Conservation (phyloP, 768 basidiomycete genomes). For the Lentinus brumalis region DNA sequence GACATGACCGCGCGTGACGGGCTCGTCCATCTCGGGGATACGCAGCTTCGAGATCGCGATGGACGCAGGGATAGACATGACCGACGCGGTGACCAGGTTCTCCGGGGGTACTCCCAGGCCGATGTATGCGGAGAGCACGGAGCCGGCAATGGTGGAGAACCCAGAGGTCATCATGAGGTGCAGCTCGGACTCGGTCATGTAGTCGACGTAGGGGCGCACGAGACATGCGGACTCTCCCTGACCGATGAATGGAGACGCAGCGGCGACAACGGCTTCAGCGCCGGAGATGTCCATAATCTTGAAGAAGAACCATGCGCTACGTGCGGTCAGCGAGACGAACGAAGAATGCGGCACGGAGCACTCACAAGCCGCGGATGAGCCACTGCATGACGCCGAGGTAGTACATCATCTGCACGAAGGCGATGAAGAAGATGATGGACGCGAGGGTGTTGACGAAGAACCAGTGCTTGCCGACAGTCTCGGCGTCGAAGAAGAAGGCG, state of each 20-base stretch:
- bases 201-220: conserved; percentile 79
- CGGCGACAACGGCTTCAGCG: conserved; percentile 90
- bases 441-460: conserved; percentile 82
- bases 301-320: conserved; percentile 90
- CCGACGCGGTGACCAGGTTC: conserved; percentile 84
- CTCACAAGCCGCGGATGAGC: conserved; percentile 83
- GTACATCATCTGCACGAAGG: conserved; percentile 90
- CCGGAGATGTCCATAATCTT: conserved; percentile 92
- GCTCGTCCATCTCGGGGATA: conserved; percentile 80
- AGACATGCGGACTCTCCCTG: conserved; percentile 89
- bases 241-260: conserved; percentile 92
- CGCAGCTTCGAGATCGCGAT: conserved; percentile 92
- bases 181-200: conserved; percentile 86
- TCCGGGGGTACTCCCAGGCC: conserved; percentile 73
- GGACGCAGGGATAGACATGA: conserved; percentile 95
- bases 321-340: not conserved
- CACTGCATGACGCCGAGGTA: conserved; percentile 93
- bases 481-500: conserved; percentile 78
- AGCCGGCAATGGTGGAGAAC: conserved; percentile 92
- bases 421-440: conserved; percentile 92
- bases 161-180: conserved; percentile 88
- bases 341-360: conserved; percentile 1
- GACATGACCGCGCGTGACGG: conserved; percentile 80
- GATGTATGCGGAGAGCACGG: conserved; percentile 86
- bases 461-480: conserved; percentile 69